These are phyloP conservation scores for Ilyonectria destructans DNA, from an alignment of 2,329 filamentous ascomycete genomes.

Conservation along the genomic window DNA sequence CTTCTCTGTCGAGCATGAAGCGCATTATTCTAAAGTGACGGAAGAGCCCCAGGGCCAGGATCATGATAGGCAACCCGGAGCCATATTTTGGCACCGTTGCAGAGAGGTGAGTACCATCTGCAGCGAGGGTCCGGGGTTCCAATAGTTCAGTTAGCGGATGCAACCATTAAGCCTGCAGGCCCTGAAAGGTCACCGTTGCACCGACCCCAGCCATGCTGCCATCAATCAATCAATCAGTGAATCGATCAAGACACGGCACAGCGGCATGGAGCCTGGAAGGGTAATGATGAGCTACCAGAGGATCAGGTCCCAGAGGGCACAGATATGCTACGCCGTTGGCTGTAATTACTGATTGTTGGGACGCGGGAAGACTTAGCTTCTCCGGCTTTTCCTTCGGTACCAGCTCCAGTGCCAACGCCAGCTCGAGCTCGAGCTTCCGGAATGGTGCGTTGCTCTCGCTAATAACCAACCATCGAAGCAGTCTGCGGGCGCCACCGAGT, in stretches of 20 bases:
- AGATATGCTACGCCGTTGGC: neutral
- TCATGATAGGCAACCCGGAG: conserved; percentile 11
- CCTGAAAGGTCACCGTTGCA: conserved; percentile 13
- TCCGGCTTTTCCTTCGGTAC: neutral
- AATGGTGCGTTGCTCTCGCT: neutral
- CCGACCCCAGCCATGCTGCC: conserved; percentile 6
- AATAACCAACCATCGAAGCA: conserved; percentile 2
- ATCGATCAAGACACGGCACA: neutral
- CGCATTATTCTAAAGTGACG: neutral
- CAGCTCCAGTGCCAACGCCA: conserved; percentile 1
- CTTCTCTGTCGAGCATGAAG: neutral
- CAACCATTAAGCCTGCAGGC: conserved; percentile 19
- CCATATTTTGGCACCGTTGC: conserved; percentile 1
- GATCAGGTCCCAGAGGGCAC: neutral
- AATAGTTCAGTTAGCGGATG: conserved; percentile 25
- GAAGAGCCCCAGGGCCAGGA: neutral
- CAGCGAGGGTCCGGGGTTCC: conserved; percentile 9
- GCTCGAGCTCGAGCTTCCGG: neutral
- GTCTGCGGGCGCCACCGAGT: conserved; percentile 16
- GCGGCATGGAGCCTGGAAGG: neutral
- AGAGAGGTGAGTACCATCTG: conserved; percentile 2
- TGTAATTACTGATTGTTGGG: conserved; percentile 6
- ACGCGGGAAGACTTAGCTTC: neutral
- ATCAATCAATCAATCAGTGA: conserved; percentile 23
- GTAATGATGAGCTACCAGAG: neutral